Evolutionary conservation across 805 yeast species (phyloP).

Genomic region (Kurtzmaniella fragi): DNA sequence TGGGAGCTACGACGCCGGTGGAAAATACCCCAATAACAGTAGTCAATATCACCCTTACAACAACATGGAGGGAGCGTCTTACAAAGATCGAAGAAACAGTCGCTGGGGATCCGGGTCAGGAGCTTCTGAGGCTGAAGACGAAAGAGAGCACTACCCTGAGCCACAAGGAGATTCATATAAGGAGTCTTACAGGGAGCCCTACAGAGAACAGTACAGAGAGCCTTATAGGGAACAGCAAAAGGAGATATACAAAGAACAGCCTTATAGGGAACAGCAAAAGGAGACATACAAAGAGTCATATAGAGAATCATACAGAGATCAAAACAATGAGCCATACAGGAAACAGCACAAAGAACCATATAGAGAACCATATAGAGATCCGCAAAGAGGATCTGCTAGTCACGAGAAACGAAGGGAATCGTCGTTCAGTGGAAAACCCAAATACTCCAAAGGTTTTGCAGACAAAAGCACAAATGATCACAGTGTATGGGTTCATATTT

Average conservation of each 20-base stretch:
- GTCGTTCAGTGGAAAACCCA: background rate
- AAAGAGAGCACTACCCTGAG: no score
- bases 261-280: background rate
- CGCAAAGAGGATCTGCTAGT: no score
- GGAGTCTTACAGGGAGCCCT: background rate
- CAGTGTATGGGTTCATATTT: constrained; percentile 31
- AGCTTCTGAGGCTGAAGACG: no score
- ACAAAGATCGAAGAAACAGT: background rate
- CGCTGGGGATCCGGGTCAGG: background rate
- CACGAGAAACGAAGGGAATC: no score
- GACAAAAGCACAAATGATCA: constrained; percentile 2
- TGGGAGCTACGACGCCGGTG: background rate
- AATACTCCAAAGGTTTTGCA: background rate
- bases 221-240: background rate
- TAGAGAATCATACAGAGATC: no score
- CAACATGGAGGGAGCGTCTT: no score
- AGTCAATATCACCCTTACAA: no score
- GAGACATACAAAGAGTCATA: no score
- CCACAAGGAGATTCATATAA: no score
- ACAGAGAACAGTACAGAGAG: background rate
- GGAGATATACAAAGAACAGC: no score
- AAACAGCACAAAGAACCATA: no score
- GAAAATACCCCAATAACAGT: background rate
- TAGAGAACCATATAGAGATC: background rate
- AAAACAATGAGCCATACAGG: no score